phyloP scores from a whole-genome alignment of 495 filamentous ascomycete species.

The Lophiotrema nucula region DNA sequence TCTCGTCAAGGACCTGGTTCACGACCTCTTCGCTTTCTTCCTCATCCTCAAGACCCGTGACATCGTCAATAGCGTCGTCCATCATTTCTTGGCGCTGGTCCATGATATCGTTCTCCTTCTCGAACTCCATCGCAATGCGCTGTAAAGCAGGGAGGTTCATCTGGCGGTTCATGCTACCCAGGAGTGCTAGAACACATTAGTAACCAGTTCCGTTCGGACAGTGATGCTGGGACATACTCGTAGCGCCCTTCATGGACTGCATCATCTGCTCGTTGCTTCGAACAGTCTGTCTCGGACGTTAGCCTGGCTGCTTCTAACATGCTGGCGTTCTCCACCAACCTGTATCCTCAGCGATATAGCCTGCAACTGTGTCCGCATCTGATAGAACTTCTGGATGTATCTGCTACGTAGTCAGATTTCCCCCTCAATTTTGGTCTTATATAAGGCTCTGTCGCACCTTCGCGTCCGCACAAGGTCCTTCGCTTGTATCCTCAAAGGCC shows the following conservation, averaged over 20 bases:
- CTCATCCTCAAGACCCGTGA: conserved; percentile 85
- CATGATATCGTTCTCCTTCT: conserved; percentile 98
- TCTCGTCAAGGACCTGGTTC: conserved; percentile 92
- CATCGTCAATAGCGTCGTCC: conserved; percentile 99
- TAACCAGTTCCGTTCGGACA: not conserved
- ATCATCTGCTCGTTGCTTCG: conserved; percentile 99
- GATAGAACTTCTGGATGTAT: conserved; percentile 97
- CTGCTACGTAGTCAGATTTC: no score
- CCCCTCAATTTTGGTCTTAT: no score
- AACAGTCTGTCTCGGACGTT: conserved; percentile 67
- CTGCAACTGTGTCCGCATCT: conserved; percentile 94
- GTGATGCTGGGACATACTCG: conserved; percentile 40
- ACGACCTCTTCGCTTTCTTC: conserved; percentile 94
- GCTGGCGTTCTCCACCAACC: conserved; percentile 53
- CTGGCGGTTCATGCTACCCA: conserved; percentile 92
- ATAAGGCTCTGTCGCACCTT: conserved; percentile 33
- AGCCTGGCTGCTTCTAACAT: not conserved
- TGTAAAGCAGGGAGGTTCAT: conserved; percentile 97
- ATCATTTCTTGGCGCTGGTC: conserved; percentile 99
- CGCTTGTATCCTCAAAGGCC: conserved; percentile 93
- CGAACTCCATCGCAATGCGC: conserved; percentile 98
- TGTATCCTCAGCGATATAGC: conserved; percentile 94
- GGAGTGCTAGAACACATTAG: conserved; percentile 50
- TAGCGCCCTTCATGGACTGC: conserved; percentile 98
- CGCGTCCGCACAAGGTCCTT: conserved; percentile 93